phyloP scores from a whole-genome alignment of 2,329 filamentous ascomycete genomes.

The Leptographium flavum region DNA sequence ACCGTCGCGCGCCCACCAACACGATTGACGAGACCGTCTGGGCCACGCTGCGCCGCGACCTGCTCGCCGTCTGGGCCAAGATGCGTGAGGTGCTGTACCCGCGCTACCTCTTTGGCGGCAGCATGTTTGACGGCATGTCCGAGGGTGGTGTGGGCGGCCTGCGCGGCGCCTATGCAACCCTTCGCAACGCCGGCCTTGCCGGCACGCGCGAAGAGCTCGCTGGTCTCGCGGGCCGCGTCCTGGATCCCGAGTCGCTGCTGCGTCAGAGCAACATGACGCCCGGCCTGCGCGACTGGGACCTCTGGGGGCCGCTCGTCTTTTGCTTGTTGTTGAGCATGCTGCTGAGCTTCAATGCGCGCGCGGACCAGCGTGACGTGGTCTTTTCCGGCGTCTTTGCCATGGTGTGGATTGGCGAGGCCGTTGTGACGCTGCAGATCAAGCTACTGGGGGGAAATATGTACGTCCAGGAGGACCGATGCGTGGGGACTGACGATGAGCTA shows the following conservation, averaged over 20 bases:
- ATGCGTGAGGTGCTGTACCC: slow-evolving; percentile 95
- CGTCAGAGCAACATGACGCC: slow-evolving; percentile 65
- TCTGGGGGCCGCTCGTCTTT: slow-evolving; percentile 95
- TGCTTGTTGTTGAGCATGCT: slow-evolving; percentile 79
- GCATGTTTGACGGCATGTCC: slow-evolving; percentile 43
- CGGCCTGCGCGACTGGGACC: slow-evolving; percentile 88
- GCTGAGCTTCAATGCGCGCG: slow-evolving; percentile 66
- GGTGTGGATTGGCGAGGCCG: slow-evolving; percentile 91
- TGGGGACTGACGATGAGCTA: too few species aligned
- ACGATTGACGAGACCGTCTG: slow-evolving; percentile 96
- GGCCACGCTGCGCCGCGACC: slow-evolving; percentile 87
- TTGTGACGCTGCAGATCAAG: slow-evolving; percentile 97
- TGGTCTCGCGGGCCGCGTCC: slow-evolving; percentile 44
- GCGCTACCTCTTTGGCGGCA: slow-evolving; percentile 71
- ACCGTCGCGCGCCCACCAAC: slow-evolving; percentile 75
- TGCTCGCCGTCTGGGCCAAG: slow-evolving; percentile 92
- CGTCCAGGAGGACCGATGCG: too few species aligned
- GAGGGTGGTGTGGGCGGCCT: slow-evolving; percentile 18
- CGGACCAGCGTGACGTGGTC: slow-evolving; percentile 71
- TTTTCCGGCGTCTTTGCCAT: slow-evolving; percentile 95
- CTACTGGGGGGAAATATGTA: slow-evolving; percentile 93
- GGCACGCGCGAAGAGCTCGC: slow-evolving; percentile 49
- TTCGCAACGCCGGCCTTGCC: slow-evolving; percentile 42
- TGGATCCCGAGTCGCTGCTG: slow-evolving; percentile 48
- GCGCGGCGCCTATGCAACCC: slow-evolving; percentile 46